Evolutionary conservation across 257 asterid species (phyloP), one percentile per base, ranked within the genome.

Genomic region (Lavandula angustifolia): DNA sequence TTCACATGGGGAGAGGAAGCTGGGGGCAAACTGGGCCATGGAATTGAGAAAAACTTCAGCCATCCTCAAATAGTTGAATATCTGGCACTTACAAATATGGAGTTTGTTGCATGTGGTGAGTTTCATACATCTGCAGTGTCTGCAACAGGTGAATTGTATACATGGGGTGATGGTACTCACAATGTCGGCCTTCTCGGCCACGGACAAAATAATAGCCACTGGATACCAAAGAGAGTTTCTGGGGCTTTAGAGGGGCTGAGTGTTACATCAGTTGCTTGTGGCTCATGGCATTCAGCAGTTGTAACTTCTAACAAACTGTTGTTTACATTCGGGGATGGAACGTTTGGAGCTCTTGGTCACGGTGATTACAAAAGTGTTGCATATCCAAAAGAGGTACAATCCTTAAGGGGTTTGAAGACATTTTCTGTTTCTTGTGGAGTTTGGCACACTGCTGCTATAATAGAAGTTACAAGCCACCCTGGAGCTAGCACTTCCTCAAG

Each of bases 1-100:
- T 87, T 84, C 70, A 90, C 96, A 1, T 94, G 99, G 97, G 99
- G 99, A 3, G 97, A 90, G 79, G 99, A 90, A 62, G 78, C 86
- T 0, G 99, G 97, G 12, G 99, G 99, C 9, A 73, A 97, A 62
- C 76, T 94, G 29, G 99, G 99, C 14, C 99, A 94, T 61, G 99
- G 99, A 14, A 53, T 81, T 9, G 95, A 90, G 37, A 87, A 75
- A 38, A 87, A 90, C 73, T 83, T 77, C 42, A 78, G 91, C 54
- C 87, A 83, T 7, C 99, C 99, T 65, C 78, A 65, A 47, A 83
- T 87, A 4, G 92, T 89, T 4, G 97, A 89, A 18, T 84, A 74
- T 60, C 73, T 92, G 75, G 80, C 97, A 38, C 79, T 92, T 67
- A 82, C 92, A 18, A 90, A 82, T 54, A 69, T 86, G 1, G 99